These are phyloP conservation scores for Colletotrichum lindemuthianum DNA, from an alignment of 2,329 filamentous ascomycete species.

Conservation along the genomic window DNA sequence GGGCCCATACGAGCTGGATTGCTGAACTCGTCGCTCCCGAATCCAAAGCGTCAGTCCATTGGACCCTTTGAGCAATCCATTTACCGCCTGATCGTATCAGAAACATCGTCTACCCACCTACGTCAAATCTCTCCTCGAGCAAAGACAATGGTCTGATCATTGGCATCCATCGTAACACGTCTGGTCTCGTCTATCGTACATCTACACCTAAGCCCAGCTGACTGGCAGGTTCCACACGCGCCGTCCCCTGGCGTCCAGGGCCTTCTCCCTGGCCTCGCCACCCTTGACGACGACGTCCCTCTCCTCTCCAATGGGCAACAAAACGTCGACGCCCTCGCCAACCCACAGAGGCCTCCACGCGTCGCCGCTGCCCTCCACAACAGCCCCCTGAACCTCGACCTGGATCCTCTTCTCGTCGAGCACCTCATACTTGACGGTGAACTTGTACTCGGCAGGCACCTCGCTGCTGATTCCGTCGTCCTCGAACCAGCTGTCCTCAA, in stretches of 20 bases:
- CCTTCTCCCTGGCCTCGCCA: constrained; percentile 19
- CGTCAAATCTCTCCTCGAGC: no score
- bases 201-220: neutral
- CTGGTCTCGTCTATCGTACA: no score
- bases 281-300: constrained; percentile 4
- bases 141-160: no score
- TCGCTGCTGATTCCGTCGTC: constrained; percentile 48
- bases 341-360: constrained; percentile 28
- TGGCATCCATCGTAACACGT: no score
- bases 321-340: constrained; percentile 15
- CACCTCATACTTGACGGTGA: constrained; percentile 23
- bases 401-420: neutral
- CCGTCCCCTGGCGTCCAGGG: constrained; percentile 11
- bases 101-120: no score
- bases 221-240: constrained; percentile 29
- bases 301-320: constrained; percentile 29
- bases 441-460: constrained; percentile 26
- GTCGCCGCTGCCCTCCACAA: neutral
- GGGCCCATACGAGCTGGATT: no score
- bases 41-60: no score
- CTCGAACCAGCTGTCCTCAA: constrained; percentile 48
- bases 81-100: no score
- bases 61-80: no score
- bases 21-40: no score
- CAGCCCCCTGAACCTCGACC: constrained; percentile 4